A percentile compares a stretch with the other conserved stretches of the same genome.
Evolutionary conservation across 345 rosid genomes (phyloP).

Genomic region (Salix caprea): DNA sequence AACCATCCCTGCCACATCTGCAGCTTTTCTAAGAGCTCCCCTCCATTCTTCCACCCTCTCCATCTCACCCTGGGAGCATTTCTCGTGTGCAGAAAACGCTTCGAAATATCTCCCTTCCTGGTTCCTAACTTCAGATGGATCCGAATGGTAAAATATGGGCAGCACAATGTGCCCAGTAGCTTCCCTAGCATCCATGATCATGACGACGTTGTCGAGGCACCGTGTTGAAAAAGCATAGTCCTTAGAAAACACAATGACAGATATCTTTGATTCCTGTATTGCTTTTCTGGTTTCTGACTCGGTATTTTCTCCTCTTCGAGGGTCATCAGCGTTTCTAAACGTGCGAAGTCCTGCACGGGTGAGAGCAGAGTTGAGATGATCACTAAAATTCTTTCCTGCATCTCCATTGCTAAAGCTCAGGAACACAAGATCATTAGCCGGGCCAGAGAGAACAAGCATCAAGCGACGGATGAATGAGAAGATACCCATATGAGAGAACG

Average conservation of each 20-base stretch:
- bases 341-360: background rate
- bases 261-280: background rate
- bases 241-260: background rate
- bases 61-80: background rate
- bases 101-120: background rate
- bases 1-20: too few relatives aligned
- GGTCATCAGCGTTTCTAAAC: background rate
- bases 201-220: background rate
- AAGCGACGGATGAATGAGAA: too few relatives aligned
- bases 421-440: too few relatives aligned
- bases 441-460: too few relatives aligned
- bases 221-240: background rate
- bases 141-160: background rate
- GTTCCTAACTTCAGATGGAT: background rate
- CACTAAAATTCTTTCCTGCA: too few relatives aligned
- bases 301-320: background rate
- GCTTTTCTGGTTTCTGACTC: background rate
- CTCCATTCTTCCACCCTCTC: too few relatives aligned
- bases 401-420: too few relatives aligned
- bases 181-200: background rate
- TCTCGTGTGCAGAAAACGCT: background rate
- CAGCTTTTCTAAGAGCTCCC: too few relatives aligned
- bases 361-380: background rate
- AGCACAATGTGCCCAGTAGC: background rate
- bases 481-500: too few relatives aligned